Evolutionary conservation across 305 asterid species (phyloP).

Genomic region (Fraxinus latifolia): DNA sequence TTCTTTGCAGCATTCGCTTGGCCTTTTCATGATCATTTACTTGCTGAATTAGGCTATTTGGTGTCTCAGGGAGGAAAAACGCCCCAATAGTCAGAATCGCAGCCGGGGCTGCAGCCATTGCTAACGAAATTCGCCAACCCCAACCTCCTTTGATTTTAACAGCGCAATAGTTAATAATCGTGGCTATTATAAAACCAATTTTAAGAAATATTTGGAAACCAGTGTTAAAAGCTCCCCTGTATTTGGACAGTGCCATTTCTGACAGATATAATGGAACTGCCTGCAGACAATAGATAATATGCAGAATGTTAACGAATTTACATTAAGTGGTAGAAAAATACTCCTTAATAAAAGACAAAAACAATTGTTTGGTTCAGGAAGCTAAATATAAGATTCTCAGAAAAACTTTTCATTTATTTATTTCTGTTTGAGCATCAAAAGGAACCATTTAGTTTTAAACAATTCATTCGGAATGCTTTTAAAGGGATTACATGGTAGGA

Average conservation of each 20-base stretch:
- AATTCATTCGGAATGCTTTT: not conserved
- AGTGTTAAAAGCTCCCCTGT: not conserved
- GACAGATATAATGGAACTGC: slow-evolving; percentile 16
- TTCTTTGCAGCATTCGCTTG: not conserved
- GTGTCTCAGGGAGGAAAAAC: slow-evolving; percentile 19
- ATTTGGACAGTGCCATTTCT: slow-evolving; percentile 14
- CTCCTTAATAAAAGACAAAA: not conserved
- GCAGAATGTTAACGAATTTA: not conserved
- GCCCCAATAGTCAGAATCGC: not conserved
- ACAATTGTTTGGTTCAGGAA: not conserved
- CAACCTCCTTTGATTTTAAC: slow-evolving; percentile 10
- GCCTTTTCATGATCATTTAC: not conserved
- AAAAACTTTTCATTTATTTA: too few species aligned
- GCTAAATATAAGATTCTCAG: not conserved
- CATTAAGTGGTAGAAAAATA: not conserved
- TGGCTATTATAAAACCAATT: not conserved
- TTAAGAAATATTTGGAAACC: slow-evolving; percentile 3
- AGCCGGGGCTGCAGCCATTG: not conserved
- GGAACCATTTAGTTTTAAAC: not conserved
- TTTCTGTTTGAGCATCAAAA: not conserved
- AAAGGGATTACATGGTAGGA: not conserved
- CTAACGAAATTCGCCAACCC: slow-evolving; percentile 4
- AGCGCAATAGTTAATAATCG: not conserved
- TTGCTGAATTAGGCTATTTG: slow-evolving; percentile 16
- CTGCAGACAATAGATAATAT: not conserved